Percentiles rank a stretch among this genome's conserved stretches.
phyloP scores from a whole-genome alignment of 495 filamentous ascomycete species.

The Saxophila tyrrhenica region DNA sequence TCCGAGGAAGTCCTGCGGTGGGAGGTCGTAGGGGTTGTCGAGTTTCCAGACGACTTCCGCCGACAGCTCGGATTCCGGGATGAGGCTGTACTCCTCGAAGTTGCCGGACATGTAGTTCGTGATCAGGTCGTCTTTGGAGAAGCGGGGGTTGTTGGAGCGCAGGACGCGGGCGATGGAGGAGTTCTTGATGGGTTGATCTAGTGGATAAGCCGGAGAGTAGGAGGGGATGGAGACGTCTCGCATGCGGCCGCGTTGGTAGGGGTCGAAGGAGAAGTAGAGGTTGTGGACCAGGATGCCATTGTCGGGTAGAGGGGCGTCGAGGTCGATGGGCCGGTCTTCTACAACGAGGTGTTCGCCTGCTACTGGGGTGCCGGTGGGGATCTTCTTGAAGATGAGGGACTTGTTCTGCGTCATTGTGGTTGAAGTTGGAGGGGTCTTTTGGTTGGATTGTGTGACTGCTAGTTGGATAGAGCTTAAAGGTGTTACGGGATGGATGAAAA shows the following conservation, averaged over 20 bases:
- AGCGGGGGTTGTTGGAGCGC: slow-evolving; percentile 24
- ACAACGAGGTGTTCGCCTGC: slow-evolving; percentile 60
- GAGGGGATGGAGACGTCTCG: slow-evolving; percentile 25
- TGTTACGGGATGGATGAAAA: not conserved
- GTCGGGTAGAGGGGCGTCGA: slow-evolving; percentile 45
- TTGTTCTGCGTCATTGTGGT: slow-evolving; percentile 53
- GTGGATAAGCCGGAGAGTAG: slow-evolving; percentile 28
- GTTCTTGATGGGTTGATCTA: slow-evolving; percentile 33
- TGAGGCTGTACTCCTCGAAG: slow-evolving; percentile 26
- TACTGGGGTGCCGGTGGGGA: slow-evolving; percentile 58
- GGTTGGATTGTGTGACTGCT: not conserved
- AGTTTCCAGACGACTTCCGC: slow-evolving; percentile 14
- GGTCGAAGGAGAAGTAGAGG: slow-evolving; percentile 73
- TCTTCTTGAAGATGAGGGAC: slow-evolving; percentile 61
- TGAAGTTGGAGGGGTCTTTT: not conserved
- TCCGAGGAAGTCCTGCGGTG: slow-evolving; percentile 53
- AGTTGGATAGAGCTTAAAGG: not conserved
- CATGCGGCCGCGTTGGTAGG: slow-evolving; percentile 67
- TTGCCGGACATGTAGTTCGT: not conserved
- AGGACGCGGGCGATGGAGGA: slow-evolving; percentile 25
- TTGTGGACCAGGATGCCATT: slow-evolving; percentile 63
- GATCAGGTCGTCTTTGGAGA: slow-evolving; percentile 26
- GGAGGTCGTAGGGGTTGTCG: slow-evolving; percentile 48
- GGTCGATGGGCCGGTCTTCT: slow-evolving; percentile 55
- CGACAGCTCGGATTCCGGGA: slow-evolving; percentile 8